Base-by-base conservation (phyloP, 2,329 filamentous ascomycete species). In the Neonectria coccinea region DNA sequence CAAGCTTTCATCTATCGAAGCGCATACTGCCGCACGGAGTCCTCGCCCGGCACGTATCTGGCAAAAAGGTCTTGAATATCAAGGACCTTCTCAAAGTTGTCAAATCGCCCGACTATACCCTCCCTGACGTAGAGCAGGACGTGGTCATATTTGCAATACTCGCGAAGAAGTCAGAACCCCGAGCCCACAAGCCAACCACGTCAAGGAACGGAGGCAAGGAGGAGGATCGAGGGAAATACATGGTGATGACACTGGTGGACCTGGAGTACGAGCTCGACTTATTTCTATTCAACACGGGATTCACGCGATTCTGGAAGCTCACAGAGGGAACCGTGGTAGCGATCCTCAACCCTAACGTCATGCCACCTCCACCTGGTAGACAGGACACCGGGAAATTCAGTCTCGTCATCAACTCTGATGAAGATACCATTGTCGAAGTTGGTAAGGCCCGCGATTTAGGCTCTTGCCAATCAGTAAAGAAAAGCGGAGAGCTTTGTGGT, bases 271-370 rank as follows among this genome's bases (percentile, higher is more conserved):
- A 97, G 72, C 79, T 99, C 12, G 94, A 98, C 68, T 86, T 98
- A 45, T 98, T 94, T 73, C 87, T 99, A 14, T 99, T 99, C 79
- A 92, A 92, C 73, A 89, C 91, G 0, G 97, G 93, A 7, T 97
- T 98, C 73, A 91, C 92, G 16, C 89, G 92, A 59, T 99, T 96
- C 81, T 98, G 95, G 91, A 97, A 97, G 76, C 83, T 98, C n/a
- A 90, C 90, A 0, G 88, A 93, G 2, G 96, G 96, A n/a, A 97
- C 94, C 0, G 86, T 98, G 1, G 84, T 99, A 60, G 96, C 95
- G 5, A 92, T 99, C 27, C 84, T 99, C 31, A 99, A 99, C 75
- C 96, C 96, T 1, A 89, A 85, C 18, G 91, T 98, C 71, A 92
- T 99, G 89, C 93, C 95, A 3, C 95, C 95, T 0, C 91, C 92